A percentile compares a stretch with the other conserved stretches of the same genome.
These are phyloP conservation scores for Didymella segeticola DNA, from an alignment of 2,329 filamentous ascomycete genomes.

Conservation along the genomic window DNA sequence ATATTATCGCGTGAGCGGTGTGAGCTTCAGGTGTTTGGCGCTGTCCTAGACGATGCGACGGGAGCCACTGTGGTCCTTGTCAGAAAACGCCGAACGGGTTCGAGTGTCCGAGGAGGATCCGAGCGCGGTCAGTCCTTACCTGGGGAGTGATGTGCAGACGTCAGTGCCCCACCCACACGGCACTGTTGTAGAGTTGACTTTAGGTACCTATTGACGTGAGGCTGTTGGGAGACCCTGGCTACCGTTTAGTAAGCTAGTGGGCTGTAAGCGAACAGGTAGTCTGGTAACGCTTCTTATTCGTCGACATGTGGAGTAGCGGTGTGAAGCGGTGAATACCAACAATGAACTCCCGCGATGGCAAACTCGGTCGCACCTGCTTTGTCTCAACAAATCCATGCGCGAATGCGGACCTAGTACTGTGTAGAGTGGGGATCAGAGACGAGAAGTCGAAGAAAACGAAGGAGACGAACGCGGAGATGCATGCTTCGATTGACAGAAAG, in stretches of 20 bases:
- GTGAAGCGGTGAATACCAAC: constrained; percentile 18
- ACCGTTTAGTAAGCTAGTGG: constrained; percentile 14
- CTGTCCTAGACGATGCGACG: neutral
- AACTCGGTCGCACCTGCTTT: neutral
- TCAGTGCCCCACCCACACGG: constrained; percentile 9
- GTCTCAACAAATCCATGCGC: neutral
- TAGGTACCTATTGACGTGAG: neutral
- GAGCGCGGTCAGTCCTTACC: neutral
- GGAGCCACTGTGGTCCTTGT: constrained; percentile 7
- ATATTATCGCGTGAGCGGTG: constrained; percentile 11
- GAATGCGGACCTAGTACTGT: neutral
- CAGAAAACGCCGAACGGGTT: constrained; percentile 15
- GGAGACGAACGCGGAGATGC: neutral
- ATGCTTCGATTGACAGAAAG: neutral
- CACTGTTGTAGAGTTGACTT: neutral
- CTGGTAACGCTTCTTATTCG: constrained; percentile 1
- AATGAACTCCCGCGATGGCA: neutral
- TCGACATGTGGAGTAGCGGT: constrained; percentile 4
- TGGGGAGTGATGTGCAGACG: constrained; percentile 14
- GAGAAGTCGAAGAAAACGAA: neutral
- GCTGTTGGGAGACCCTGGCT: constrained; percentile 11
- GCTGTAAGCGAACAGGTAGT: constrained; percentile 10
- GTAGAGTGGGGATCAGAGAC: neutral
- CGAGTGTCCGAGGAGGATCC: constrained; percentile 12
- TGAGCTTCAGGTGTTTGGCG: constrained; percentile 13